phyloP scores from a whole-genome alignment of 2,329 filamentous ascomycete species.

The Paraphaeosphaeria sporulosa region DNA sequence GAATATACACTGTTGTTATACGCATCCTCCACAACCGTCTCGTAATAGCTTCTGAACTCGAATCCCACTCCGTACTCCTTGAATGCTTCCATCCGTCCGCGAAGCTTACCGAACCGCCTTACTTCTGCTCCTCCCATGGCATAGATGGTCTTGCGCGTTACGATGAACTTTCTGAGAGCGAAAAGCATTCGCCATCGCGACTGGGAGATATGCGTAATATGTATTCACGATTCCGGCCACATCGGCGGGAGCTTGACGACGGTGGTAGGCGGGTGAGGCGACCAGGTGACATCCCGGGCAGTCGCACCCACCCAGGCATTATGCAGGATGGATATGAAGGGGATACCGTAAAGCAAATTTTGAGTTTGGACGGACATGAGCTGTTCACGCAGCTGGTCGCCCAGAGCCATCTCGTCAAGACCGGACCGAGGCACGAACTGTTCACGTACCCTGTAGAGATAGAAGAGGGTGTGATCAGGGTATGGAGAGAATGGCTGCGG shows the following conservation, averaged over 20 bases:
- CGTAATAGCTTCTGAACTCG: conserved; percentile 63
- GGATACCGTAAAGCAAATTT: conserved; percentile 63
- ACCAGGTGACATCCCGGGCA: conserved; percentile 58
- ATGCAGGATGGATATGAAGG: conserved; percentile 40
- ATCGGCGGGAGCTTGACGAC: conserved; percentile 61
- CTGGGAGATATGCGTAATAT: conserved; percentile 62
- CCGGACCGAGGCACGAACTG: conserved; percentile 66
- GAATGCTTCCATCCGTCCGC: conserved; percentile 80
- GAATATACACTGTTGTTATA: conserved; percentile 68
- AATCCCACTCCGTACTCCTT: conserved; percentile 73
- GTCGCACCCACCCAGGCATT: conserved; percentile 47
- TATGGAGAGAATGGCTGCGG: conserved; percentile 77
- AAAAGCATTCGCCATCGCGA: conserved; percentile 35
- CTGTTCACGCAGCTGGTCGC: conserved; percentile 78
- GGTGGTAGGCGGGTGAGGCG: conserved; percentile 48
- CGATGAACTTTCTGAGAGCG: conserved; percentile 45
- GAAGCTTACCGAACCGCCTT: conserved; percentile 72
- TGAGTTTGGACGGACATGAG: conserved; percentile 74
- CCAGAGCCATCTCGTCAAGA: conserved; percentile 72
- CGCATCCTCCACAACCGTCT: conserved; percentile 72
- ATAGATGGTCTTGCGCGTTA: conserved; percentile 65
- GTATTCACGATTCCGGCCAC: conserved; percentile 76
- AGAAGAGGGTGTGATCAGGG: conserved; percentile 71
- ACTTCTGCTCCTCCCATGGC: conserved; percentile 72
- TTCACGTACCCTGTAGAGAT: conserved; percentile 72